Base-by-base conservation (phyloP, 345 rosid genomes). In the Linum lewisii region DNA sequence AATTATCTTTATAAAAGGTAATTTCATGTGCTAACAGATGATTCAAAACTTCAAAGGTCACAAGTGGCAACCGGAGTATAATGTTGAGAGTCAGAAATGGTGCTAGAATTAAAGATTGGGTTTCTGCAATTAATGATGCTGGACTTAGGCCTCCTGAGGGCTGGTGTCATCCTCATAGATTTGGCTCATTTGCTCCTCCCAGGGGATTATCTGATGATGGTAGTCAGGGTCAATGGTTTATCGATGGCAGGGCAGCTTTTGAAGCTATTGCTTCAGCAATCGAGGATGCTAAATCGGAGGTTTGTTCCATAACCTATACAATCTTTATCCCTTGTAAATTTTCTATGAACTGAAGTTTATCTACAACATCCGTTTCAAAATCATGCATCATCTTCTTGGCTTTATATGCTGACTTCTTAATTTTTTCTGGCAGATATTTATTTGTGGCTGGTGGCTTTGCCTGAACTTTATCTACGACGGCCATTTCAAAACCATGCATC, bases 401-500 rank as follows among this genome's bases (percentile, higher is more conserved):
- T n/a, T n/a, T n/a, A 65, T 55, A 9, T 55, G 54, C 71, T 62
- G 67, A 55, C 62, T 74, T 64, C 63, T 72, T 62, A 63, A 70
- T 75, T 53, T 62, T 52, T 54, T 50, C 57, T 13, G 75, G 77
- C 92, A 94, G 97, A 85, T 94, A 72, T 94, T 94, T 81, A 85
- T 94, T 57, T 90, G 96, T 80, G 99, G 96, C 61, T 94, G 99
- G 97, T 94, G 99, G 99, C 65, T 94, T 59, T 94, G 99, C 83
- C 97, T 53, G 99, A 94, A 73, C 82, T 94, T 69, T 94, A 90
- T 75, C 78, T 94, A 64, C 82, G 84, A 61, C 97, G 99, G 57
- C 99, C 97, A 64, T 94, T 84, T 73, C 78, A 69, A 36, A 42
- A 69, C 54, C 81, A 85, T 67, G 78, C 81, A 58, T 77, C 92